Evolutionary conservation across 495 filamentous ascomycete species (phyloP).

Genomic region (Neurospora sp.): DNA sequence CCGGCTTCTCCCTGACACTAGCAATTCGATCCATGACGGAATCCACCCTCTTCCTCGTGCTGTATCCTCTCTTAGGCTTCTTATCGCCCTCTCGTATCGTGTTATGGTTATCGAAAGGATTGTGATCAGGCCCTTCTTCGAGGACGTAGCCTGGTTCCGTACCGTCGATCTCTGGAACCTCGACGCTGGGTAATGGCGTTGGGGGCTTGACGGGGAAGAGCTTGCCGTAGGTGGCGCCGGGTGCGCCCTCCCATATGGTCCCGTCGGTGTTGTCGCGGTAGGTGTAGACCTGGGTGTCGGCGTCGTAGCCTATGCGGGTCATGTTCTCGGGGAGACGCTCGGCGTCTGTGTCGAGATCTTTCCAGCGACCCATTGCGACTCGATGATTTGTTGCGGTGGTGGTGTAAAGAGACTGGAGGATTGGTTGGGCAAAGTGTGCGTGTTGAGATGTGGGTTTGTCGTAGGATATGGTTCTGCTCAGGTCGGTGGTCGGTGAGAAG

Average conservation of each 20-base stretch:
- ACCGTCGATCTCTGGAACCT: neutral
- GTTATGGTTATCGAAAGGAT: conserved; percentile 1
- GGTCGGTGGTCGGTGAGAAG: neutral
- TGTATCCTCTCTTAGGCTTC: neutral
- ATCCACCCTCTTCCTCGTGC: neutral
- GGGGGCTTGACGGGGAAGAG: conserved; percentile 21
- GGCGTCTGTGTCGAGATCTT: conserved; percentile 37
- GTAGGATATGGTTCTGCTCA: neutral
- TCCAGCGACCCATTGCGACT: conserved; percentile 29
- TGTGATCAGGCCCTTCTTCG: neutral
- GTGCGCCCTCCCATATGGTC: conserved; percentile 31
- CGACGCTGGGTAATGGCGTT: conserved; percentile 1
- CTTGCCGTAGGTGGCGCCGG: conserved; percentile 35
- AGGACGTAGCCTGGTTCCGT: conserved; percentile 6
- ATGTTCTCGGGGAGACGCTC: conserved; percentile 44
- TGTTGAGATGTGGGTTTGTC: neutral
- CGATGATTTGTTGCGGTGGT: neutral
- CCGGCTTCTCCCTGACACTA: neutral
- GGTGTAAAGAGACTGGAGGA: neutral
- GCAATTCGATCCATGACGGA: neutral
- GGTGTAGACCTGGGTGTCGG: conserved; percentile 39
- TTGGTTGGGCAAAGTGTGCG: too few species aligned
- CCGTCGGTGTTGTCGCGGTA: conserved; percentile 34
- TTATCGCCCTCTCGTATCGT: neutral
- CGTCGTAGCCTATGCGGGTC: conserved; percentile 43